Evolutionary conservation across 2,329 filamentous ascomycete species (phyloP), one percentile per base, ranked within the genome.

Genomic region (Niveomyces coronatus): DNA sequence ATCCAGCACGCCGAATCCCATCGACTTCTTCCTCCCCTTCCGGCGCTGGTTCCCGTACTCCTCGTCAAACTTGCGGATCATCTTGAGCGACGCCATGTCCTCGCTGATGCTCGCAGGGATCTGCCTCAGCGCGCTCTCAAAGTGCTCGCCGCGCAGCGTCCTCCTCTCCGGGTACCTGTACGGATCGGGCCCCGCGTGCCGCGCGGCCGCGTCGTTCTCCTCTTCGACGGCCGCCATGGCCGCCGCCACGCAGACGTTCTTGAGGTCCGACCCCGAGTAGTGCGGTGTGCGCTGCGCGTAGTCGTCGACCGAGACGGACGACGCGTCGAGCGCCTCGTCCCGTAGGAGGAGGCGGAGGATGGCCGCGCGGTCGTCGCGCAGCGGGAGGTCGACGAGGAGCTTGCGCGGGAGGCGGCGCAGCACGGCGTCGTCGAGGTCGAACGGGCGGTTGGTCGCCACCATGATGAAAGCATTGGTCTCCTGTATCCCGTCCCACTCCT

Each of bases 391-490:
- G 28, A 88, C 74, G 0, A 88, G 68, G 24, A 89, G 64, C 29
- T 82, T 74, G 38, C 84, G 68, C 2, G 84, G 84, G 16, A 88
- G 63, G 10, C 84, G 72, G n/a, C 85, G 71, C 31, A 91, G 69
- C 9, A 91, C 82, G 9, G 85, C 85, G 49, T 91, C 85, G 51
- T 98, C 91, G 1, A 98, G 74, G 53, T 96, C 91, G 52, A 94
- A 95, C 0, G 91, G 91, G 9, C 89, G 73, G 58, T 98, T 96
- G 8, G 88, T 96, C 19, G 91, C 89, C 0, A 96, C 87, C 87
- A 98, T 95, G 58, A 98, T 89, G 57, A 98, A 96, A 3, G 89
- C 86, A 14, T 82, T 83, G 32, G 79, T 74, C 49, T 84, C 82
- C 38, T 68, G 67, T 67, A 96, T 81, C 9, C 91, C 91, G 50